Evolutionary conservation across 2,329 filamentous ascomycete genomes (phyloP).

Genomic region (Talaromyces sp.): DNA sequence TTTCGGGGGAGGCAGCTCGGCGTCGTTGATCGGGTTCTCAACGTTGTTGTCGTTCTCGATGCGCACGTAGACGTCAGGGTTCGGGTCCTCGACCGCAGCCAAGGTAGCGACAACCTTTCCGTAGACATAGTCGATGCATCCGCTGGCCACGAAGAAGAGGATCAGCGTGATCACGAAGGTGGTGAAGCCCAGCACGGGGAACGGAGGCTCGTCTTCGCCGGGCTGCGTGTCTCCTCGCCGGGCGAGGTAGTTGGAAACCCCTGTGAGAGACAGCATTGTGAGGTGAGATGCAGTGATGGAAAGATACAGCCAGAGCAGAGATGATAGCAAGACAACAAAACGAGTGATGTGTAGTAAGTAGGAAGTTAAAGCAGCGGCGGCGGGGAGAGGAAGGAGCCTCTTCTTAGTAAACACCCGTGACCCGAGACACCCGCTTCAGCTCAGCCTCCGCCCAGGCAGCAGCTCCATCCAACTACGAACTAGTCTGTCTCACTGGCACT

Average conservation of each 20-base stretch:
- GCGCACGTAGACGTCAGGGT: slow-evolving; percentile 47
- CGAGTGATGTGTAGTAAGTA: too few relatives aligned
- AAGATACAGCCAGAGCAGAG: not conserved
- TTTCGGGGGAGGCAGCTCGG: slow-evolving; percentile 41
- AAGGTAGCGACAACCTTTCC: slow-evolving; percentile 56
- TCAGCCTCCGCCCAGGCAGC: not conserved
- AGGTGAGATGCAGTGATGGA: not conserved
- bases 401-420: too few relatives aligned
- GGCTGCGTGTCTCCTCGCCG: not conserved
- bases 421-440: too few relatives aligned
- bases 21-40: slow-evolving; percentile 27
- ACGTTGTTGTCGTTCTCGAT: slow-evolving; percentile 35
- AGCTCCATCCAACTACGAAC: too few relatives aligned
- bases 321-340: not conserved
- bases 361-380: too few relatives aligned
- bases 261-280: slow-evolving; percentile 4
- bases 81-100: slow-evolving; percentile 58
- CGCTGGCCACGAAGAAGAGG: not conserved
- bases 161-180: slow-evolving; percentile 1
- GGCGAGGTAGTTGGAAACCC: slow-evolving; percentile 5
- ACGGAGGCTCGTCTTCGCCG: not conserved
- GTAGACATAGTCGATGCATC: slow-evolving; percentile 50
- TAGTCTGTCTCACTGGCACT: too few relatives aligned
- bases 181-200: not conserved
- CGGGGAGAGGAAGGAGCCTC: too few relatives aligned